Evolutionary conservation across 345 rosid genomes (phyloP), one percentile per base, ranked within the genome.

Genomic region (Cardiospermum halicacabum): DNA sequence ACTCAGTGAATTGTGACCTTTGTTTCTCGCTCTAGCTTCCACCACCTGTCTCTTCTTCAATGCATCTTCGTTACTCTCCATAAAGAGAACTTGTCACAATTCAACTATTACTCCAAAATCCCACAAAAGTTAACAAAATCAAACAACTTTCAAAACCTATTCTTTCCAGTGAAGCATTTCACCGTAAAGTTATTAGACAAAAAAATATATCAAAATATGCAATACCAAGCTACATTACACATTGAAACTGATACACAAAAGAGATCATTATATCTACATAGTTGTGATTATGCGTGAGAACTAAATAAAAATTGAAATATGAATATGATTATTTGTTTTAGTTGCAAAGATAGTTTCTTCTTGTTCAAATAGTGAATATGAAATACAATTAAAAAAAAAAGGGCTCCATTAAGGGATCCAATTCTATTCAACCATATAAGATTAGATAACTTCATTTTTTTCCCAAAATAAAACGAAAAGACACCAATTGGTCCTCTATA

Each of bases 1-100:
- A 91, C 77, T 94, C 99, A 0, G 96, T 94, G 80, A 97, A 34
- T 85, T 94, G 73, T 83, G 99, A 75, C 96, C 91, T 25, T 88
- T 94, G 71, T 84, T 94, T 73, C 95, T 84, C 21, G 97, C 99
- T 53, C 93, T 80, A 68, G 97, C 89, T 4, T 94, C 97, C 55
- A 84, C 74, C 55, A 84, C 64, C 70, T 81, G 96, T 42, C 66
- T 65, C 68, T 81, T 78, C 83, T 79, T 94, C 61, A 79, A 72
- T 16, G 84, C 86, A 62, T 90, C 91, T 24, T 80, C 83, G 56
- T 74, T 75, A 63, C 56, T 78, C 70, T 77, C 97, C 98, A 84
- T 90, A 68, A 27, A 49, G 37, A 30, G 47, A 40, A 26, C 2
- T 26, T 36, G 51, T 58, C 37, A 66, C 56, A n/a, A n/a, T 25